These are phyloP conservation scores for Isabelozyma heimii DNA, from an alignment of 805 yeast genomes.

Conservation along the genomic window DNA sequence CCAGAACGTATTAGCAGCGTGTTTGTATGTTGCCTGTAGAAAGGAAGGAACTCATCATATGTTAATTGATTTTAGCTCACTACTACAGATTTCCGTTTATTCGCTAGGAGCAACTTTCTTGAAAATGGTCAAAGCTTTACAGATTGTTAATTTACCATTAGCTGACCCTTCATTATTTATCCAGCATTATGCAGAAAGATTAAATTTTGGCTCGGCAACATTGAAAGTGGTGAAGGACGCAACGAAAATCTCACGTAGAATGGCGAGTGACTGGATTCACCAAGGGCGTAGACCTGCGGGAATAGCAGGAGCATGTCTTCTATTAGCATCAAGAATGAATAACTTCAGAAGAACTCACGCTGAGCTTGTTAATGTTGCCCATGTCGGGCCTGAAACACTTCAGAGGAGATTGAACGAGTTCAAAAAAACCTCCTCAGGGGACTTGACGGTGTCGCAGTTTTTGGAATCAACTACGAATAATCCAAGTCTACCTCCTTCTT, in stretches of 20 bases:
- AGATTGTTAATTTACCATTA: conserved; percentile 73
- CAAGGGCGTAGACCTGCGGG: conserved; percentile 99
- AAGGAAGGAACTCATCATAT: conserved; percentile 88
- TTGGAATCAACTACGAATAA: conserved; percentile 42
- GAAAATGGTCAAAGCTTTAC: conserved; percentile 84
- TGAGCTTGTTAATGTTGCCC: conserved; percentile 93
- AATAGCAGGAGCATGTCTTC: conserved; percentile 92
- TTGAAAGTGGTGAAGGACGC: conserved; percentile 86
- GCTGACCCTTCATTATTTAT: conserved; percentile 94
- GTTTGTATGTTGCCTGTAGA: conserved; percentile 93
- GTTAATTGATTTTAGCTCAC: conserved; percentile 91
- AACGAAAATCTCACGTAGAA: conserved; percentile 76
- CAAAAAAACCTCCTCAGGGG: conserved; percentile 70
- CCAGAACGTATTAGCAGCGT: conserved; percentile 92
- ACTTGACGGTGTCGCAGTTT: conserved; percentile 69
- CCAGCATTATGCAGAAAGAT: conserved; percentile 86
- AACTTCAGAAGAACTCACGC: conserved; percentile 87
- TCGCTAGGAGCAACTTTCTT: conserved; percentile 95
- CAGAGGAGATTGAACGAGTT: conserved; percentile 90
- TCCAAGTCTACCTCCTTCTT: conserved; percentile 81
- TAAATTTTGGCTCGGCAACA: conserved; percentile 74
- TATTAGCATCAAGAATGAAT: conserved; percentile 96
- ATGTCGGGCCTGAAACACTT: conserved; percentile 90
- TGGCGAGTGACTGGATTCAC: conserved; percentile 94
- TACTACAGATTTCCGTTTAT: conserved; percentile 86